A percentile compares a stretch with the other conserved stretches of the same genome.
Evolutionary conservation across 345 rosid species (phyloP).

Genomic region (Crucihimalaya himalaica): DNA sequence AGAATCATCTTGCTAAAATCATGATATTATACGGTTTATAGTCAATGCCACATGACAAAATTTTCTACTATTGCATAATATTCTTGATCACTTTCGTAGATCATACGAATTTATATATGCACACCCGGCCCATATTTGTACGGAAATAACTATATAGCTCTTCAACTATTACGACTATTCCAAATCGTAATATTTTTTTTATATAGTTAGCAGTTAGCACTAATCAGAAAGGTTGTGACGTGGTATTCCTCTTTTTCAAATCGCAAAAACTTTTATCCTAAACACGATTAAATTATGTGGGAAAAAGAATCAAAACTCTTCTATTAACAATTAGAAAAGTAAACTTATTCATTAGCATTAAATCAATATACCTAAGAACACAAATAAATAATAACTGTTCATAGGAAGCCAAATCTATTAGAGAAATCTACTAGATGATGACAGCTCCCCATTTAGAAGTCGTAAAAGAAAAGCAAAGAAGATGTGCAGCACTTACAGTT

Average conservation of each 20-base stretch:
- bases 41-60: background rate
- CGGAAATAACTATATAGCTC: background rate
- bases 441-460: slow-evolving; percentile 48
- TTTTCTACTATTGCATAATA: background rate
- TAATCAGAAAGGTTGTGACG: background rate
- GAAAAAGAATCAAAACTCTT: slow-evolving; percentile 2
- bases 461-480: slow-evolving; percentile 85
- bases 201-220: background rate
- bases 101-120: background rate
- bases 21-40: background rate
- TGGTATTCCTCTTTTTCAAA: background rate
- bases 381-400: slow-evolving; percentile 7
- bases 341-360: background rate
- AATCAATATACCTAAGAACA: background rate
- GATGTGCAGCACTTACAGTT: slow-evolving; percentile 50
- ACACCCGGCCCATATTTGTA: background rate
- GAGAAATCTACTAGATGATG: slow-evolving; percentile 39
- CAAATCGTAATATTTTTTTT: background rate
- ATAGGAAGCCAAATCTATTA: slow-evolving; percentile 33
- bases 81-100: background rate
- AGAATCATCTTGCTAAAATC: slow-evolving; percentile 4
- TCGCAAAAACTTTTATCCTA: background rate
- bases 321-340: slow-evolving; percentile 10
- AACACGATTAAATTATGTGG: background rate
- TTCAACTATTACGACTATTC: background rate